Percentiles rank a stretch among this genome's conserved stretches.
Conservation (phyloP, 495 filamentous ascomycete genomes). For the Penicillium dipodomyicola region DNA sequence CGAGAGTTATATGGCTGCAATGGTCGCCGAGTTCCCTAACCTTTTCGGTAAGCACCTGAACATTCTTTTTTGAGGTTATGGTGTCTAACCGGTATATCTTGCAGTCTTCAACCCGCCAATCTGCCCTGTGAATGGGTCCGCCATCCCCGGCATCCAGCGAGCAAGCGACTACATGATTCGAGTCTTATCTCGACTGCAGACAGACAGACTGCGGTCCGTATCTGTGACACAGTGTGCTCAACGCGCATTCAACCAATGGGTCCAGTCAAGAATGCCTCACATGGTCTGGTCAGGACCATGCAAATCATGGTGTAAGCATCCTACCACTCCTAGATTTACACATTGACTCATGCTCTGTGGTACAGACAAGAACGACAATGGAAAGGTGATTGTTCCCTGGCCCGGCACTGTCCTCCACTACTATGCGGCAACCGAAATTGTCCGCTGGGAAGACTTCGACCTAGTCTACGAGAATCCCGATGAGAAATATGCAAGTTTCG, state of each 20-base stretch:
- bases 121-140: conserved; percentile 17
- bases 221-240: conserved; percentile 7
- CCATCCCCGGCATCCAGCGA: conserved; percentile 14
- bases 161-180: conserved; percentile 14
- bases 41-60: conserved; percentile 6
- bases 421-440: conserved; percentile 15
- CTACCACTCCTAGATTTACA: neutral
- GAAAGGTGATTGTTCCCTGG: conserved; percentile 16
- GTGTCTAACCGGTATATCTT: neutral
- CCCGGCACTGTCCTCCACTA: conserved; percentile 16
- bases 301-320: conserved; percentile 16
- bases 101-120: conserved; percentile 14
- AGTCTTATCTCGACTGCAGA: conserved; percentile 12
- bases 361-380: conserved; percentile 14
- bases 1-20: conserved; percentile 21
- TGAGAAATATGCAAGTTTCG: conserved; percentile 12
- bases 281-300: conserved; percentile 17
- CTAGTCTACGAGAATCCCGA: conserved; percentile 7
- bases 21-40: conserved; percentile 17
- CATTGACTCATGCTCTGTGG: neutral
- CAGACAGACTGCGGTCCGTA: conserved; percentile 12
- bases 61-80: neutral
- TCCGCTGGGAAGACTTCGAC: conserved; percentile 20
- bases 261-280: conserved; percentile 14
- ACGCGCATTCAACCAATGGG: conserved; percentile 12